A percentile compares a stretch with the other conserved stretches of the same genome.
Evolutionary conservation across 352 stramenopile genomes (phyloP).

Genomic region (Phytophthora sp.): DNA sequence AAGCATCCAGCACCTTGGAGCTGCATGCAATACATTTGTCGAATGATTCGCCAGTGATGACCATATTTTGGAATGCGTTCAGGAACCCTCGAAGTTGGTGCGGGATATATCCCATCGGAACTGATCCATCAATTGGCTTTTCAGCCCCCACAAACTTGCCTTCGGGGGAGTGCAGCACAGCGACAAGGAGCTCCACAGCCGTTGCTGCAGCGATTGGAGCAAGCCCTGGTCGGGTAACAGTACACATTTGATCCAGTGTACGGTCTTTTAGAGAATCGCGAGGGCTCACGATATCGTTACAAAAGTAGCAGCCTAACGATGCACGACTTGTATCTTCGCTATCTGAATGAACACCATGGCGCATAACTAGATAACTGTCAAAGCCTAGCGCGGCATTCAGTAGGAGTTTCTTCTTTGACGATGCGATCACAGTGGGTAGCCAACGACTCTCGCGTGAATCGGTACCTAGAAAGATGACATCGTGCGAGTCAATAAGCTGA

Average conservation of each 20-base stretch:
- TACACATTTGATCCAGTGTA: constrained; percentile 99
- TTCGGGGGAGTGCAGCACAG: constrained; percentile 93
- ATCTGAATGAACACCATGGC: constrained; percentile 84
- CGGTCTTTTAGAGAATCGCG: constrained; percentile 97
- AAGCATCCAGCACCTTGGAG: constrained; percentile 88
- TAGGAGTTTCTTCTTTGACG: constrained; percentile 91
- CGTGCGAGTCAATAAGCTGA: constrained; percentile 90
- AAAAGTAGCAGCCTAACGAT: constrained; percentile 98
- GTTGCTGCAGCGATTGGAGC: constrained; percentile 92
- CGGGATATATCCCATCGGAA: constrained; percentile 87
- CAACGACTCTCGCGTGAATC: constrained; percentile 98
- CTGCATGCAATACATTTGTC: constrained; percentile 97
- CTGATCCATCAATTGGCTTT: constrained; percentile 52
- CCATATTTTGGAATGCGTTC: constrained; percentile 87
- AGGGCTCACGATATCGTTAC: constrained; percentile 98
- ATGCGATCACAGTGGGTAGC: constrained; percentile 97
- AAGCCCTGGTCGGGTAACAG: constrained; percentile 97
- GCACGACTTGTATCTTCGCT: constrained; percentile 5
- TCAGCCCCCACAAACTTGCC: constrained; percentile 73
- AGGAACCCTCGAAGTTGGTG: constrained; percentile 97
- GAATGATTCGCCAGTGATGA: constrained; percentile 92
- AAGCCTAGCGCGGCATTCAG: constrained; percentile 90
- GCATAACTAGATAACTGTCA: constrained; percentile 98
- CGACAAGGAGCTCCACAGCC: constrained; percentile 96
- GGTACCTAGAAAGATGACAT: constrained; percentile 98